phyloP scores from a whole-genome alignment of 305 asterid genomes.

The Lippia alba region DNA sequence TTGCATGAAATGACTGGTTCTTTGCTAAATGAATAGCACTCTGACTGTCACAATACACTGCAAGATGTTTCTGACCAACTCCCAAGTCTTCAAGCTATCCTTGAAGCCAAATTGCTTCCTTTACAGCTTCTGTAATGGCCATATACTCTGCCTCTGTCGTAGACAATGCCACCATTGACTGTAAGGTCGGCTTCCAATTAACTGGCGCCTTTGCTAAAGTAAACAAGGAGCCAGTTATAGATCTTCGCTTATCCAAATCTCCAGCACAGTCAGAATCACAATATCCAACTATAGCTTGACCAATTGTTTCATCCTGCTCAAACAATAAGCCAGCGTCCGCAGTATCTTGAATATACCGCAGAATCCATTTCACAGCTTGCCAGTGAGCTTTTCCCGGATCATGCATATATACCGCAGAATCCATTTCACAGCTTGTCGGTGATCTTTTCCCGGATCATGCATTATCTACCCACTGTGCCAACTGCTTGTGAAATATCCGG shows the following conservation, averaged over 20 bases:
- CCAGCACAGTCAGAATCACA: background rate
- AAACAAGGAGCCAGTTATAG: background rate
- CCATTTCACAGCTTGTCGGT: conserved; percentile 7
- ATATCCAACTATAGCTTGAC: background rate
- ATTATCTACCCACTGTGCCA: background rate
- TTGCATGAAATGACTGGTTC: too few relatives aligned
- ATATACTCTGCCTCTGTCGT: conserved; percentile 1
- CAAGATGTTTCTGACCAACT: background rate
- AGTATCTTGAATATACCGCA: background rate
- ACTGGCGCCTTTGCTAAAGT: background rate
- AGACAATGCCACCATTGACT: background rate
- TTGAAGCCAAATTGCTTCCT: background rate
- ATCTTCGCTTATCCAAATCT: too few relatives aligned
- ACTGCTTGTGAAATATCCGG: too few relatives aligned
- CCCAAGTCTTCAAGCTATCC: background rate
- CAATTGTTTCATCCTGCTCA: background rate
- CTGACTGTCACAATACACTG: background rate
- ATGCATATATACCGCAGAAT: too few relatives aligned
- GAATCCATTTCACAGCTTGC: too few relatives aligned
- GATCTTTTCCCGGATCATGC: conserved; percentile 1
- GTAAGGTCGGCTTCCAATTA: background rate
- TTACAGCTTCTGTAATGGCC: background rate
- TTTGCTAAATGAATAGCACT: too few relatives aligned
- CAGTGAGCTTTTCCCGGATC: too few relatives aligned
- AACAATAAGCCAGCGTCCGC: background rate